Evolutionary conservation across 148 eudicot species (phyloP), one percentile per base, ranked within the genome.

Genomic region (Rhododendron kiyosumense): DNA sequence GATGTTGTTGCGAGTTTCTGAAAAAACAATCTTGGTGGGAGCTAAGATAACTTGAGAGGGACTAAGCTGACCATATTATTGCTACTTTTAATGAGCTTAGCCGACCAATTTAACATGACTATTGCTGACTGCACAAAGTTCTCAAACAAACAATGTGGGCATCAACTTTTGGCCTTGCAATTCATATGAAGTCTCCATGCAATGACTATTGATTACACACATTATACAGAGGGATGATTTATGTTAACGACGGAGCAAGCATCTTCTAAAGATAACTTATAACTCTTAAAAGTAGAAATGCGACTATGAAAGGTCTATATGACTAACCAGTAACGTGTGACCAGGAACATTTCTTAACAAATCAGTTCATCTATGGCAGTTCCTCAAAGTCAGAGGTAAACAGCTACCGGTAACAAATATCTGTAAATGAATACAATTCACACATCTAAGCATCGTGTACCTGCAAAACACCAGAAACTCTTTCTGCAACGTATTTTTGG

Each of bases 381-480:
- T 22, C 52, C 81, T 78, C 52, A 41, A 51, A 75, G 9, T 20
- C 59, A 52, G 15, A 22, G 26, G 67, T 67, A 26, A 49, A 17
- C 41, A 77, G 26, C 63, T 1, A 17, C n/a, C 3, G 3, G 28
- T 24, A 5, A 57, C 7, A 85, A 26, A 0, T 36, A 36, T 28
- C 63, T 15, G 52, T 17, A 5, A 74, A 57, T 8, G 18, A 51
- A 86, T n/a, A 41, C 69, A 51, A 18, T 79, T 24, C 24, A 86
- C 75, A 24, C 17, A 20, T 69, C 18, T 24, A 81, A 34, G 71
- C 81, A 74, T 8, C 24, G 8, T 81, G 48, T 94, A 96, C 99
- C 98, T 97, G 98, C 85, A 97, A 86, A 87, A 94, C 92, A 69
- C 92, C 98, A 57, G 95, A 94, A 82, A 95, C 96, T 86, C 93